Conservation (phyloP, 1,284 basidiomycete species). For the Leccinum fuscescens region DNA sequence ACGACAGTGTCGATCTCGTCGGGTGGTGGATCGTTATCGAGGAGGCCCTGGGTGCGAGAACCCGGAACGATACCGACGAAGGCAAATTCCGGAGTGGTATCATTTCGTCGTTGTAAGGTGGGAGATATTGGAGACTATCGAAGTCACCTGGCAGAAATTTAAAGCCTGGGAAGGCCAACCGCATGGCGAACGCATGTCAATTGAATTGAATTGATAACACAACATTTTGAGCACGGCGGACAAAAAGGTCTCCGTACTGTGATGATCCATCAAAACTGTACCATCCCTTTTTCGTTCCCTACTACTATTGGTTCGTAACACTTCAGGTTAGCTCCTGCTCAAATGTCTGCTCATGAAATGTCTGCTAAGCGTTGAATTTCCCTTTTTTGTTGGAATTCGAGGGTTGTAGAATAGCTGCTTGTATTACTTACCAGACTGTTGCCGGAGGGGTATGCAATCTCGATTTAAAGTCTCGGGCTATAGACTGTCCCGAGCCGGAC, state of each 20-base stretch:
- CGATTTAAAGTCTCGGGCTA: no score
- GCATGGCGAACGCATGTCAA: neutral
- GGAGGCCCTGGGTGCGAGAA: conserved; percentile 17
- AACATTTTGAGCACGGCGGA: neutral
- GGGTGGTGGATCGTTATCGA: conserved; percentile 2
- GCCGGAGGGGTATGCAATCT: no score
- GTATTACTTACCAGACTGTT: no score
- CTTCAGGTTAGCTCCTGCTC: no score
- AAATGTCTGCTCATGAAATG: neutral
- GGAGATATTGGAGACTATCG: neutral
- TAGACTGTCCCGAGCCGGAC: no score
- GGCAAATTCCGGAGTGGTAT: conserved; percentile 15
- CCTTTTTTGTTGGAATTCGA: neutral
- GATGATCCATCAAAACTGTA: neutral
- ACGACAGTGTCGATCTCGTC: conserved; percentile 15
- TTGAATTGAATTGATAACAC: neutral
- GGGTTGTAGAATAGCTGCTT: neutral
- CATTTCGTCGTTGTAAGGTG: conserved; percentile 7
- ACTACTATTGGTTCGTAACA: no score
- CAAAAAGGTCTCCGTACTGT: neutral
- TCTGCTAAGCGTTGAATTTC: neutral
- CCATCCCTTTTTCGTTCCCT: neutral
- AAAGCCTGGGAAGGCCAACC: conserved; percentile 5
- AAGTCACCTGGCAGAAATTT: conserved; percentile 1
- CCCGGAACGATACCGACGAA: conserved; percentile 17